These are phyloP conservation scores for Panus rudis DNA, from an alignment of 768 basidiomycete genomes.

Conservation along the genomic window DNA sequence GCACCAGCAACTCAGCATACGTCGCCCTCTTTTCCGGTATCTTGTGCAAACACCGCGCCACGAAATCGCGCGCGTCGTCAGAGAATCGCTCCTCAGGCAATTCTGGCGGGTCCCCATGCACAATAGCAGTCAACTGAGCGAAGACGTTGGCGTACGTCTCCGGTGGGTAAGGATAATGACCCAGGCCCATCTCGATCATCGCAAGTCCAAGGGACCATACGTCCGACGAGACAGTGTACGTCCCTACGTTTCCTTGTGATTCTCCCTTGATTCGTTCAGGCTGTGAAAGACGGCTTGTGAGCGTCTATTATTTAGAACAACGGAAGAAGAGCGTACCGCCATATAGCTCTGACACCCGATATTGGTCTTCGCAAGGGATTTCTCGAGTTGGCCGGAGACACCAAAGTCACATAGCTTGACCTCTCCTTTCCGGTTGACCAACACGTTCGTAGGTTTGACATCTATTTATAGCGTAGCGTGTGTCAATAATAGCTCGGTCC, in stretches of 20 bases:
- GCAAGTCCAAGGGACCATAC: conserved; percentile 96
- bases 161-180: conserved; percentile 92
- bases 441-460: conserved; percentile 91
- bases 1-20: conserved; percentile 73
- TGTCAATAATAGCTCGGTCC: not conserved
- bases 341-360: conserved; percentile 99
- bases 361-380: conserved; percentile 93
- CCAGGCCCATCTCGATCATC: conserved; percentile 88
- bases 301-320: not conserved
- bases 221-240: conserved; percentile 95
- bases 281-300: conserved; percentile 29
- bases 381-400: conserved; percentile 96
- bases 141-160: conserved; percentile 97
- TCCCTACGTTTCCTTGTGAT: conserved; percentile 74
- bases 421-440: conserved; percentile 81
- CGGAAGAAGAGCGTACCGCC: conserved; percentile 58
- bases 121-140: conserved; percentile 94
- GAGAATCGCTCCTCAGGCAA: conserved; percentile 68
- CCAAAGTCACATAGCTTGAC: conserved; percentile 98
- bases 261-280: conserved; percentile 97
- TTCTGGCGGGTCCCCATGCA: conserved; percentile 87
- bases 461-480: conserved; percentile 36
- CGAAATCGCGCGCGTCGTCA: conserved; percentile 73
- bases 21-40: conserved; percentile 72
- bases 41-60: conserved; percentile 75